Percentiles rank a stretch among this genome's conserved stretches.
These are phyloP conservation scores for Nakazawaea siamensis DNA, from an alignment of 805 yeast species.

Conservation along the genomic window DNA sequence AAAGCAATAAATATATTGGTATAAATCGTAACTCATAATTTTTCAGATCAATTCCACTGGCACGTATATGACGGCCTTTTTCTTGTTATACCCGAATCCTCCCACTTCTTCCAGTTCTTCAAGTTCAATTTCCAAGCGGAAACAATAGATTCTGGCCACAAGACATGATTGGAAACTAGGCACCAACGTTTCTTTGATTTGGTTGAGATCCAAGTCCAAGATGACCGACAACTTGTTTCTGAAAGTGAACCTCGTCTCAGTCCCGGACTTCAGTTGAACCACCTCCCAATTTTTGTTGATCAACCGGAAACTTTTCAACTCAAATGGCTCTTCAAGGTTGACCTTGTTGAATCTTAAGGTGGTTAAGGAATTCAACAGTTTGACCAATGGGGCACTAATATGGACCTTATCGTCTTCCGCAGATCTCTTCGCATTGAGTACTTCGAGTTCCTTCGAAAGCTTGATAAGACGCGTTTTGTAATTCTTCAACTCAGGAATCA, in stretches of 20 bases:
- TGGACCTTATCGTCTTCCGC: not conserved
- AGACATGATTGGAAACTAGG: slow-evolving; percentile 57
- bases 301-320: slow-evolving; percentile 2
- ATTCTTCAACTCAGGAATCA: slow-evolving; percentile 6
- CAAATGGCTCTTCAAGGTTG: slow-evolving; percentile 7
- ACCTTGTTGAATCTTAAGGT: slow-evolving; percentile 1
- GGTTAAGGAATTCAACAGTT: slow-evolving; percentile 6
- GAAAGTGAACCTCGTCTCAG: slow-evolving; percentile 1
- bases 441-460: slow-evolving; percentile 6
- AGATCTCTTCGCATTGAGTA: not conserved
- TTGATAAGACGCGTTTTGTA: slow-evolving; percentile 6
- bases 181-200: slow-evolving; percentile 40
- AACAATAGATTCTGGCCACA: slow-evolving; percentile 44
- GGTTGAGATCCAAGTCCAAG: slow-evolving; percentile 17
- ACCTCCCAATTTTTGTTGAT: slow-evolving; percentile 7
- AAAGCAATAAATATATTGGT: not conserved
- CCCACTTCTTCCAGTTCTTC: slow-evolving; percentile 8
- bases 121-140: slow-evolving; percentile 8
- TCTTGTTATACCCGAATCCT: slow-evolving; percentile 2
- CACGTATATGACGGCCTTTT: slow-evolving; percentile 7
- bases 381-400: slow-evolving; percentile 3
- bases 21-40: not conserved
- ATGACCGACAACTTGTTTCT: slow-evolving; percentile 14
- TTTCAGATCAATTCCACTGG: slow-evolving; percentile 9
- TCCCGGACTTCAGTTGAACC: not conserved